A percentile compares a stretch with the other conserved stretches of the same genome.
Conservation (phyloP, 257 asterid species). For the Gardenia jasminoides region DNA sequence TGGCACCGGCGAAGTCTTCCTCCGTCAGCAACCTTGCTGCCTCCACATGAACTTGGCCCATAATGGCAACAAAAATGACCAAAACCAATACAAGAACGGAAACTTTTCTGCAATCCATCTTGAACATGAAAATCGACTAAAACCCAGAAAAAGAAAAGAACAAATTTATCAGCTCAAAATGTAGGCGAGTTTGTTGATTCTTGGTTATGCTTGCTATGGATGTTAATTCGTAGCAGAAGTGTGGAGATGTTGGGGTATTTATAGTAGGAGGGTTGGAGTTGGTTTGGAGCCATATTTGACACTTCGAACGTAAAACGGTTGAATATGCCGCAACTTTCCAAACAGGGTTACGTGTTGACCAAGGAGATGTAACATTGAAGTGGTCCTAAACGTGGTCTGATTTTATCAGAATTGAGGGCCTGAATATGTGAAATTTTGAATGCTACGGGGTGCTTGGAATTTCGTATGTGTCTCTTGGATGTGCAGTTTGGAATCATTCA, state of each 20-base stretch:
- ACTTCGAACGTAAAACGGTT: not conserved
- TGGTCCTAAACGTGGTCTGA: not conserved
- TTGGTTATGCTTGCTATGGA: not conserved
- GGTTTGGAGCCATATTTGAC: not conserved
- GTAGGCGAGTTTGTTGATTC: not conserved
- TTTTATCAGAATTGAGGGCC: no score
- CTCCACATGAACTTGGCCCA: slow-evolving; percentile 16
- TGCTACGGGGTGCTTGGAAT: no score
- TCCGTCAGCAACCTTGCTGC: slow-evolving; percentile 16
- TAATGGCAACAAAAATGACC: slow-evolving; percentile 7
- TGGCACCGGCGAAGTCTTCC: slow-evolving; percentile 13
- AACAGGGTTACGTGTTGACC: not conserved
- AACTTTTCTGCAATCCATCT: not conserved
- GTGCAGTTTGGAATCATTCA: no score
- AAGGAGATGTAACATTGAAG: not conserved
- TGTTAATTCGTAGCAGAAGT: not conserved
- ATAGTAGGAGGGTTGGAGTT: not conserved
- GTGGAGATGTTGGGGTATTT: not conserved
- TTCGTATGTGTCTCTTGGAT: no score
- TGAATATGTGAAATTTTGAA: no score
- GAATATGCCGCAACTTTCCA: not conserved
- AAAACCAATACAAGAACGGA: not conserved
- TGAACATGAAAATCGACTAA: not conserved
- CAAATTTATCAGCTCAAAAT: not conserved
- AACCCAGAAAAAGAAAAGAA: not conserved